Percentiles rank a stretch among this genome's conserved stretches.
Conservation (phyloP, 2,329 filamentous ascomycete species). For the Thielaviopsis punctulata region DNA sequence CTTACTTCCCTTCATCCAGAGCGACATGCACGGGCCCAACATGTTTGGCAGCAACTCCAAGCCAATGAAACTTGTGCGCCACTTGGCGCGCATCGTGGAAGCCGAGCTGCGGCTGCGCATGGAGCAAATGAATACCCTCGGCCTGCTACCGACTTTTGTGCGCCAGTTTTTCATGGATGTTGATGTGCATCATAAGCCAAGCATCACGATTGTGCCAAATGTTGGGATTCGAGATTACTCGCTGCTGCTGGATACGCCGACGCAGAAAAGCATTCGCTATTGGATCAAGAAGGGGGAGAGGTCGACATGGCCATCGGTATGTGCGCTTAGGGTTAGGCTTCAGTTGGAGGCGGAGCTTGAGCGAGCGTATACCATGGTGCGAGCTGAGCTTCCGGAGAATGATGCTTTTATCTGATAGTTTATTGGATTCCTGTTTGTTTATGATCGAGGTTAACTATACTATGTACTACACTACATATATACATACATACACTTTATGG, state of each 20-base stretch:
- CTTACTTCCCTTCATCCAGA: conserved; percentile 67
- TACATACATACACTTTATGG: background rate
- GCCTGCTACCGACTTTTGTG: conserved; percentile 50
- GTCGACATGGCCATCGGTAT: conserved; percentile 80
- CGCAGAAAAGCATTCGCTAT: conserved; percentile 55
- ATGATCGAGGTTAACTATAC: too few species aligned
- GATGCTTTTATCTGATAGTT: conserved; percentile 11
- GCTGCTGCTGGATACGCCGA: conserved; percentile 68
- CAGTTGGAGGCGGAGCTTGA: conserved; percentile 80
- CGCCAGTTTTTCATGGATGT: conserved; percentile 70
- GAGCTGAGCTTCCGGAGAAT: conserved; percentile 25
- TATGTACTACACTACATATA: too few species aligned
- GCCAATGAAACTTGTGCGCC: conserved; percentile 38
- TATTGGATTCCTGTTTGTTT: background rate
- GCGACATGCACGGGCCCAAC: conserved; percentile 61
- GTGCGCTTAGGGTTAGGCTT: conserved; percentile 64
- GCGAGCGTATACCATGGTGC: conserved; percentile 62
- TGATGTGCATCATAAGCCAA: conserved; percentile 40
- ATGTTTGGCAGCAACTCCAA: conserved; percentile 40
- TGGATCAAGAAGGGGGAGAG: conserved; percentile 76
- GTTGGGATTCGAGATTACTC: conserved; percentile 57
- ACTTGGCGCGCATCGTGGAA: conserved; percentile 50
- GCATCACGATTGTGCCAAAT: conserved; percentile 68
- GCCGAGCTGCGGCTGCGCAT: conserved; percentile 68
- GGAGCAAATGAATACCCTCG: conserved; percentile 62